Conservation (phyloP, 192 early-diverging fungal species). For the Haplosporangium gracile region DNA sequence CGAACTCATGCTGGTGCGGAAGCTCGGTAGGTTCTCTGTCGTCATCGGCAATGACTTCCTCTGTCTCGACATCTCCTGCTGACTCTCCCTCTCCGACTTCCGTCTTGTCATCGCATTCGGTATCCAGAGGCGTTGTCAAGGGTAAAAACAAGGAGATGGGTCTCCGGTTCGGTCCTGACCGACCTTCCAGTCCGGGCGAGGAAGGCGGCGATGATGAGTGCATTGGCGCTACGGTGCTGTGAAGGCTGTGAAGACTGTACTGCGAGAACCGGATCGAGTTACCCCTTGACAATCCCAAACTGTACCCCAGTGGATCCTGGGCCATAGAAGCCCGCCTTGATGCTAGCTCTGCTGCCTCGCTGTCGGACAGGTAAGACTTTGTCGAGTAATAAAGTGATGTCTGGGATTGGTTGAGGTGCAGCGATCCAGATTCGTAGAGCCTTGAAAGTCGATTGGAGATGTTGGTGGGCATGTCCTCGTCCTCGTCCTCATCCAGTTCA, state of each 20-base stretch:
- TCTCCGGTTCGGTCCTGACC: slow-evolving; percentile 6
- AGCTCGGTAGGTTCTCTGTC: not conserved
- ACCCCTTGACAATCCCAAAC: slow-evolving; percentile 29
- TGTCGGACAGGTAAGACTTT: slow-evolving; percentile 36
- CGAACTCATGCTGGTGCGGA: not conserved
- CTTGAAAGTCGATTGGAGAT: slow-evolving; percentile 43
- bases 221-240: slow-evolving; percentile 5
- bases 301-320: slow-evolving; percentile 36
- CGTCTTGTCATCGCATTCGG: not conserved
- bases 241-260: slow-evolving; percentile 31
- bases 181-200: slow-evolving; percentile 17
- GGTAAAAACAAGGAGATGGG: slow-evolving; percentile 28
- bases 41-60: not conserved
- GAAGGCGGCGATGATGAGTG: slow-evolving; percentile 21
- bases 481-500: slow-evolving; percentile 36
- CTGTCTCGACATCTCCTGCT: not conserved
- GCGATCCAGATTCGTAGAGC: slow-evolving; percentile 38
- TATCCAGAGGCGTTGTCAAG: not conserved
- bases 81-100: not conserved
- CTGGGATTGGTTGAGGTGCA: slow-evolving; percentile 45
- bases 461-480: slow-evolving; percentile 28
- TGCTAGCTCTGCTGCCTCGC: slow-evolving; percentile 24
- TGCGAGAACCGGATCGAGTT: slow-evolving; percentile 43
- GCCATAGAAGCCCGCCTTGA: slow-evolving; percentile 30
- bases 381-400: slow-evolving; percentile 49